phyloP scores from a whole-genome alignment of 805 yeast species.

The Lipomyces spencermartinsiae region DNA sequence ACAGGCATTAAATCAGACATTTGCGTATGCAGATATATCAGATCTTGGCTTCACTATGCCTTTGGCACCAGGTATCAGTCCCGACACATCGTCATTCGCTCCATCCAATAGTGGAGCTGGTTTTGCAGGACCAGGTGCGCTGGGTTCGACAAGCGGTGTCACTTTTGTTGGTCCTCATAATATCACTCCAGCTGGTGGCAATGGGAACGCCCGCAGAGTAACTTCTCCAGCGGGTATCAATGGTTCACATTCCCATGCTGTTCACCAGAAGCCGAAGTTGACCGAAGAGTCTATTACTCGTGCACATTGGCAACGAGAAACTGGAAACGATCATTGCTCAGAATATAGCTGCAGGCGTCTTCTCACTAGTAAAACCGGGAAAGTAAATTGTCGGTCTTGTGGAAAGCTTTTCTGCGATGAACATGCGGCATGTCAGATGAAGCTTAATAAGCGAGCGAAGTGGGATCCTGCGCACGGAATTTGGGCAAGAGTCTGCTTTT shows the following conservation, averaged over 20 bases:
- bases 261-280: slow-evolving; percentile 27
- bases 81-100: neutral
- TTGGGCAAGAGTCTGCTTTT: slow-evolving; percentile 75
- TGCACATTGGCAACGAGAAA: slow-evolving; percentile 64
- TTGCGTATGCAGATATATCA: slow-evolving; percentile 56
- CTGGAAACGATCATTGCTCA: slow-evolving; percentile 53
- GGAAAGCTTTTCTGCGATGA: slow-evolving; percentile 71
- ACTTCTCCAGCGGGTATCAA: slow-evolving; percentile 8
- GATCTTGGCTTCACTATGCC: slow-evolving; percentile 46
- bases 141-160: slow-evolving; percentile 12
- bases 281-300: slow-evolving; percentile 52
- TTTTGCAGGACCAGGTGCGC: slow-evolving; percentile 20
- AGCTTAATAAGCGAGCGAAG: slow-evolving; percentile 55
- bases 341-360: slow-evolving; percentile 50
- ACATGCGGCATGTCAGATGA: slow-evolving; percentile 64
- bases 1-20: slow-evolving; percentile 47
- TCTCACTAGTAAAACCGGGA: slow-evolving; percentile 60
- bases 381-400: slow-evolving; percentile 76
- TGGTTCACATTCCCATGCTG: neutral
- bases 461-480: slow-evolving; percentile 58
- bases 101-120: slow-evolving; percentile 13
- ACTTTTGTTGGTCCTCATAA: slow-evolving; percentile 28
- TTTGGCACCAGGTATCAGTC: slow-evolving; percentile 15
- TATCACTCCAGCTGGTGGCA: slow-evolving; percentile 8
- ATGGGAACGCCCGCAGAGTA: neutral